Percentiles rank a stretch among this genome's conserved stretches.
phyloP scores from a whole-genome alignment of 768 basidiomycete species.

The Phaeotremella skinneri region DNA sequence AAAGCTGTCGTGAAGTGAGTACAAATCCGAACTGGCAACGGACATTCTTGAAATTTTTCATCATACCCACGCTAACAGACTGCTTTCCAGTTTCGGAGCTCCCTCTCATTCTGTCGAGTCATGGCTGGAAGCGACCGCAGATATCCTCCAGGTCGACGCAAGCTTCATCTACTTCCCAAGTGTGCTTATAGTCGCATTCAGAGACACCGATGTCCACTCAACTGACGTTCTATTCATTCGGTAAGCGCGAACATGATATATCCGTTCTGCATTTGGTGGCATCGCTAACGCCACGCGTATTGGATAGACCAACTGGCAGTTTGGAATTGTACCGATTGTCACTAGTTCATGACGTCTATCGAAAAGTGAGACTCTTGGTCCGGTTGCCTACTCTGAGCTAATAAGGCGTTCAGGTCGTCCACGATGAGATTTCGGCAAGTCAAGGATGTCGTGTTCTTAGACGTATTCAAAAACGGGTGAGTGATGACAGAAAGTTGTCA shows the following conservation, averaged over 20 bases:
- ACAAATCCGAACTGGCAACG: neutral
- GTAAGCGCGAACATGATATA: neutral
- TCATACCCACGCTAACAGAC: no score
- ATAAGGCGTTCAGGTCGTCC: constrained; percentile 11
- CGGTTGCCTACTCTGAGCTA: no score
- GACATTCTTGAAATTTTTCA: no score
- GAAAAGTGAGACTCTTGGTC: constrained; percentile 35
- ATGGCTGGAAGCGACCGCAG: constrained; percentile 39
- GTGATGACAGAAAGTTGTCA: neutral
- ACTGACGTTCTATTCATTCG: constrained; percentile 39
- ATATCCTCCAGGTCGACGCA: constrained; percentile 38
- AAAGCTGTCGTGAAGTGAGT: constrained; percentile 43
- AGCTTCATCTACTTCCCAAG: constrained; percentile 45
- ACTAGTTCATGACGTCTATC: constrained; percentile 40
- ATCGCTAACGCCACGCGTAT: neutral
- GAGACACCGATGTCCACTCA: constrained; percentile 41
- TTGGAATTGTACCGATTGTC: constrained; percentile 43
- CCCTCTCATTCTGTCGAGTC: constrained; percentile 40
- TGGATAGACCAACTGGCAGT: constrained; percentile 25
- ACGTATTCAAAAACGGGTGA: constrained; percentile 33
- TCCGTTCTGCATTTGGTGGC: neutral
- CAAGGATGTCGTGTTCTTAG: constrained; percentile 37
- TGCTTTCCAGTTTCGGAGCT: constrained; percentile 36
- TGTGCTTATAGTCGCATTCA: constrained; percentile 39
- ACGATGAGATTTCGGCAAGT: constrained; percentile 40